Evolutionary conservation across 2,329 filamentous ascomycete genomes (phyloP), one percentile per base, ranked within the genome.

Genomic region (Epichloe amarillans): DNA sequence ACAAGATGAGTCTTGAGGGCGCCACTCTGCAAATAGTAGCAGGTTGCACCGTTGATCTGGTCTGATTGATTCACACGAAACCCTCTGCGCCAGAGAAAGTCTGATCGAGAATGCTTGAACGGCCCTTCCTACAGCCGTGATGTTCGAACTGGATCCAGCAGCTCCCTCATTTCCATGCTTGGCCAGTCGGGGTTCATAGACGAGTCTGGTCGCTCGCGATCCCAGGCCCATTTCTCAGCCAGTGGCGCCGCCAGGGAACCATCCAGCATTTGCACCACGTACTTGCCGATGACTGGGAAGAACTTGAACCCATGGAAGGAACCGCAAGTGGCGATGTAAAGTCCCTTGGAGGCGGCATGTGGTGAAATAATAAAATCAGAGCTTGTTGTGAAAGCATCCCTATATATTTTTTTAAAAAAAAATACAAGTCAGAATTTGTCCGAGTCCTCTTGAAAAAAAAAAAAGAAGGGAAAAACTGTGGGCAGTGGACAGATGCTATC

Each of bases 241-340:
- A 79, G 58, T 49, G 72, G 71, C 0, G 68, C 56, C 6, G 66
- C 61, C 17, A 80, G 61, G 14, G 62, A 55, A 12, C 64, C 73
- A 56, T 72, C 73, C 30, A 71, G 64, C 80, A 76, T 76, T 57
- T 78, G 72, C n/a, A 72, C 61, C 30, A 82, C 70, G 56, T 84
- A 84, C 56, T 75, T 76, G 4, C 82, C 81, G 26, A 83, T 73
- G 3, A 77, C 73, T 0, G 82, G 82, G 52, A 85, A 72, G 63
- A 86, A 84, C 63, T 85, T 84, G 70, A 74, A 84, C 15, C 78
- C 76, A 62, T 86, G 82, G 57, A 84, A 83, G 0, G 80, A 83
- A 6, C 82, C 82, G 12, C 79, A 80, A 0, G 78, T 79, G 0
- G 80, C 82, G 2, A 86, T 58, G 56, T 76, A 84, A 0, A 86